Evolutionary conservation across 2,329 filamentous ascomycete genomes (phyloP), one percentile per base, ranked within the genome.

Genomic region (Esteya vermicola): DNA sequence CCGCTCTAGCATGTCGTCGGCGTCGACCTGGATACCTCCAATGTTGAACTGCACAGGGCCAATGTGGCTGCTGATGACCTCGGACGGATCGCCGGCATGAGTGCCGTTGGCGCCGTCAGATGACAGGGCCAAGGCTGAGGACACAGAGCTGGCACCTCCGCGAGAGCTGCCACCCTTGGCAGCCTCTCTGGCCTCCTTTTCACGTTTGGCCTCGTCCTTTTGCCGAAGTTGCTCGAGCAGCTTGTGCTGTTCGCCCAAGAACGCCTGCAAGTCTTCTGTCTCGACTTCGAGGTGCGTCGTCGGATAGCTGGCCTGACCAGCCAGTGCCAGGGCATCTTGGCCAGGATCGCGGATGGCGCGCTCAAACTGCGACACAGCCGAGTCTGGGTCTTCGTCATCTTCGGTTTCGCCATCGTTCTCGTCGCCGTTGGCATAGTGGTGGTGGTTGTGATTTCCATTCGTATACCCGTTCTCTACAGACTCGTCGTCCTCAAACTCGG

Each of bases 41-140:
- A 98, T 91, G 57, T 98, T 98, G 64, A 96, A 95, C 54, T 94
- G 86, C 47, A 95, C 86, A 1, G 88, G 86, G 0, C 88, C 88
- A 52, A 94, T 93, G 51, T 93, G 86, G 52, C 89, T 83, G 50
- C 78, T 79, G 40, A 49, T 47, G 72, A 65, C 46, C 60, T 64
- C 46, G 9, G 50, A 50, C 36, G 53, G 51, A 23, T 53, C 50
- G 42, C 51, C 51, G 22, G 47, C 41, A n/a, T n/a, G n/a, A 16
- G 28, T 9, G 20, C 51, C 54, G 14, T 64, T 59, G 13, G 59
- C 58, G n/a, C 39, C 39, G 30, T 18, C 41, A 3, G 28, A 57
- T 39, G 58, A 56, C 38, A 57, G 57, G 16, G 22, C 35, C 16
- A 36, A 19, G 6, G 25, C 35, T 7, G 25, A 19, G 3, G 25